phyloP scores from a whole-genome alignment of 2,329 filamentous ascomycete species.

The Elsinoe ampelina region DNA sequence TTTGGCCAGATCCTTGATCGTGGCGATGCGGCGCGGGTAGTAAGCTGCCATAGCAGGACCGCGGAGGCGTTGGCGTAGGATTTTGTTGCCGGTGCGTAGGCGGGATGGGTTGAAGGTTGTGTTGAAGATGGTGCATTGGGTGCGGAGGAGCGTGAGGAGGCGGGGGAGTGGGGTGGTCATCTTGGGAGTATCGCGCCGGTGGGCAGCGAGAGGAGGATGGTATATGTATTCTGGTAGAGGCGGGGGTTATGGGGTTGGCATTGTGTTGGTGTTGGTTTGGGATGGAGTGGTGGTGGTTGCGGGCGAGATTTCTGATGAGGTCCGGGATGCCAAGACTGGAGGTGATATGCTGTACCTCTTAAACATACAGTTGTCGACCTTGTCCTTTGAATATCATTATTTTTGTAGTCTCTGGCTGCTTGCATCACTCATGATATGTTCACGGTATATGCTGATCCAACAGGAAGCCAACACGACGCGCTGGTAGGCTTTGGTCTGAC shows the following conservation, averaged over 20 bases:
- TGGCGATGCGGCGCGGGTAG: conserved; percentile 69
- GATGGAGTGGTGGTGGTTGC: background rate
- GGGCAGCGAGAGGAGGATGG: background rate
- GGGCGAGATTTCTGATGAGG: background rate
- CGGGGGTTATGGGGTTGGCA: background rate
- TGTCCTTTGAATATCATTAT: no score
- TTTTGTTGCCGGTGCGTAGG: conserved; percentile 77
- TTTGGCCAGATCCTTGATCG: conserved; percentile 63
- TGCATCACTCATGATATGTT: no score
- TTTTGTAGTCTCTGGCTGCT: no score
- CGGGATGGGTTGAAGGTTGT: conserved; percentile 81
- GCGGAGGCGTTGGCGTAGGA: conserved; percentile 77
- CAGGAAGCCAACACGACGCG: no score
- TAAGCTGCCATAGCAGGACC: conserved; percentile 79
- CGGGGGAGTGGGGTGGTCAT: conserved; percentile 11
- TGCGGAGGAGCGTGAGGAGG: conserved; percentile 40
- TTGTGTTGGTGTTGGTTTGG: background rate
- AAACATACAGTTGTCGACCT: no score
- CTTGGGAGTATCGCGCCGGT: conserved; percentile 12
- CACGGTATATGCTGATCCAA: no score
- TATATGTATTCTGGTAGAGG: background rate
- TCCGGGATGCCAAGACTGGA: background rate
- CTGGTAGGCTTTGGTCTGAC: no score
- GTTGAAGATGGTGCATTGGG: conserved; percentile 85
- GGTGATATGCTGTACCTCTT: no score